Base-by-base conservation (phyloP, 140 eudicot genomes). In the Senecio squalidus region DNA sequence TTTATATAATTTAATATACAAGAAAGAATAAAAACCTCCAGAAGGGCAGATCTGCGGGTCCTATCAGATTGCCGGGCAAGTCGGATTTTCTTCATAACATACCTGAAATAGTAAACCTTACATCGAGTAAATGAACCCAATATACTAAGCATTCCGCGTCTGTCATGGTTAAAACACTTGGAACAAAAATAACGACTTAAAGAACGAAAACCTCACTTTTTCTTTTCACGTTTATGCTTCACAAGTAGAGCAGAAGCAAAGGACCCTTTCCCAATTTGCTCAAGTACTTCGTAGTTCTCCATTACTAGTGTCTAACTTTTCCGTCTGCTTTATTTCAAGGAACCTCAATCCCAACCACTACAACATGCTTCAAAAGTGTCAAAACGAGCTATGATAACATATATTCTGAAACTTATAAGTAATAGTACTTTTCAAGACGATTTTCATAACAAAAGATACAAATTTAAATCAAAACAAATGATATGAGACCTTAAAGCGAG, bases 201-300 rank as follows among this genome's bases (percentile, higher is more conserved):
- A 20, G 23, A 28, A 24, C 13, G n/a, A n/a, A 46, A 66, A 41
- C 64, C 83, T 76, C 56, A 90, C 98, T 77, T 92, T 82, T 87
- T 92, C 84, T 77, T 92, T 76, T 92, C 98, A 17, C 78, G 84
- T 67, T 72, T 87, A 70, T 92, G 98, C 91, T 63, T 81, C 65
- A 92, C 98, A 63, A 92, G 96, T 23, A 92, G 65, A 21, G 98
- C 96, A 44, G 98, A 87, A 74, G 96, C 98, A 68, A 92, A 92
- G 24, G 98, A 89, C 3, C 98, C 98, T 75, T 83, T 92, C 25
- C 98, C 98, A 62, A 92, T 82, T 80, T 92, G 98, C 83, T 82
- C 98, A 31, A 92, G 66, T 49, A 92, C 17, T 65, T 92, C 98
- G 53, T 92, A 92, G 40, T 87, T 76, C 70, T 92, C 98, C 98